Evolutionary conservation across 2,329 filamentous ascomycete genomes (phyloP).

Genomic region (Sporothrix globosa): DNA sequence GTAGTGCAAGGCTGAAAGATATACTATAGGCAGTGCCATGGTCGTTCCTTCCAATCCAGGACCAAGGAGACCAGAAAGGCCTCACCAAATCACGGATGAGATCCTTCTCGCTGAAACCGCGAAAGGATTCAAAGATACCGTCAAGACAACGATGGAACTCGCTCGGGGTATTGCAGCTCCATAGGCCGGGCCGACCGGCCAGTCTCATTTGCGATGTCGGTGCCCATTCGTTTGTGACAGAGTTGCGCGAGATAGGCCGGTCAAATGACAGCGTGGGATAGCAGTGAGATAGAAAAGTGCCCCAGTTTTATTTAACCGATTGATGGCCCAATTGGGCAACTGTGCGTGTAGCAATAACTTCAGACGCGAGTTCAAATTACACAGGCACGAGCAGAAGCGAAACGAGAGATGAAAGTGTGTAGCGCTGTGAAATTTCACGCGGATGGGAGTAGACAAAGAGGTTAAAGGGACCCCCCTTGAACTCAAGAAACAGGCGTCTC

Average conservation of each 20-base stretch:
- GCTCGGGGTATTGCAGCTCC: conserved; percentile 19
- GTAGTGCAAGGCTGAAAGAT: neutral
- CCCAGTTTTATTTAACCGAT: neutral
- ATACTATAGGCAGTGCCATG: neutral
- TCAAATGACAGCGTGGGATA: neutral
- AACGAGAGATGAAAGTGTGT: too few species aligned
- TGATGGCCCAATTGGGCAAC: conserved; percentile 16
- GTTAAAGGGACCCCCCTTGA: too few species aligned
- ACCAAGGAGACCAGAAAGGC: neutral
- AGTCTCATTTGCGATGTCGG: conserved; percentile 24
- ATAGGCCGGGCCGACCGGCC: conserved; percentile 22
- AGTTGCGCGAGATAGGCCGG: conserved; percentile 1
- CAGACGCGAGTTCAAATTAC: neutral
- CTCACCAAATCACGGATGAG: neutral
- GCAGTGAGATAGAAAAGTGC: neutral
- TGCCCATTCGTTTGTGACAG: neutral
- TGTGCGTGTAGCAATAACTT: neutral
- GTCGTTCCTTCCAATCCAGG: neutral
- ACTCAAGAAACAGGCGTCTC: neutral
- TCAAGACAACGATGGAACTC: neutral
- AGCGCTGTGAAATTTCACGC: too few species aligned
- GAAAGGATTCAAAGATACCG: neutral
- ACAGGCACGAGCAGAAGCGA: too few species aligned
- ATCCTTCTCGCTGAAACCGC: neutral
- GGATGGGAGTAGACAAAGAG: too few species aligned